Conservation (phyloP, 2,329 filamentous ascomycete genomes). For the Trichoderma sp. region DNA sequence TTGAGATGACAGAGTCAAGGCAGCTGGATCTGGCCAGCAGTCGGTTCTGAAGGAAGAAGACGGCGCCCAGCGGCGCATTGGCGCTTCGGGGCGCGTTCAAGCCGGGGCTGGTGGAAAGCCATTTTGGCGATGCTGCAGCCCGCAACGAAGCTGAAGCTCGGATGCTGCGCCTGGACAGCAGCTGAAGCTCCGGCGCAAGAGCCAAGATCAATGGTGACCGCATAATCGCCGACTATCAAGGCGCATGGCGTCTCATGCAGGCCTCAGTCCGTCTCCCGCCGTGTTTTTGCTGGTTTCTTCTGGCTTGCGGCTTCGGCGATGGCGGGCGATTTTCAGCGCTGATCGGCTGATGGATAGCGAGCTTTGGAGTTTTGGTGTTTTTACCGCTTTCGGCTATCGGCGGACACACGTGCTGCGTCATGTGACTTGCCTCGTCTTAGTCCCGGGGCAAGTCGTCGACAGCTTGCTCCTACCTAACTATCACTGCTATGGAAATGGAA, state of each 20-base stretch:
- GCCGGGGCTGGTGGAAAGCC: constrained; percentile 38
- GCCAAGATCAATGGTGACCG: constrained; percentile 40
- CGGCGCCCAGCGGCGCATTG: constrained; percentile 30
- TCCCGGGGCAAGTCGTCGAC: not conserved
- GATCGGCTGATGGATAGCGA: not conserved
- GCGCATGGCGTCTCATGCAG: constrained; percentile 37
- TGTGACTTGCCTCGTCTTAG: constrained; percentile 1
- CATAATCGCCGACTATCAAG: constrained; percentile 38
- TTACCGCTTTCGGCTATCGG: constrained; percentile 9
- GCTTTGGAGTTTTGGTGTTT: constrained; percentile 15
- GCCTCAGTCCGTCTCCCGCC: constrained; percentile 36
- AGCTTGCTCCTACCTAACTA: too few relatives aligned
- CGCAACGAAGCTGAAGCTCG: not conserved
- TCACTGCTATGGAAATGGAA: too few relatives aligned
- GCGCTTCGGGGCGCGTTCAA: constrained; percentile 34
- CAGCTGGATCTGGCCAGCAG: constrained; percentile 43
- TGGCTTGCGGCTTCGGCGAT: constrained; percentile 12
- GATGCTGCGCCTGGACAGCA: constrained; percentile 33
- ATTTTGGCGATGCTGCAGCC: constrained; percentile 31
- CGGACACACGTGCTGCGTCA: constrained; percentile 20
- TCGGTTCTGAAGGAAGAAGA: constrained; percentile 44
- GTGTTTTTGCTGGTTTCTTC: not conserved
- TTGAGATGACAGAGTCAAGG: constrained; percentile 41
- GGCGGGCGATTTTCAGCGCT: constrained; percentile 7
- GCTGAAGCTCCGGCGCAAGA: constrained; percentile 37